A percentile compares a stretch with the other conserved stretches of the same genome.
Evolutionary conservation across 2,329 filamentous ascomycete species (phyloP).

Genomic region (Trichoderma polysporum): DNA sequence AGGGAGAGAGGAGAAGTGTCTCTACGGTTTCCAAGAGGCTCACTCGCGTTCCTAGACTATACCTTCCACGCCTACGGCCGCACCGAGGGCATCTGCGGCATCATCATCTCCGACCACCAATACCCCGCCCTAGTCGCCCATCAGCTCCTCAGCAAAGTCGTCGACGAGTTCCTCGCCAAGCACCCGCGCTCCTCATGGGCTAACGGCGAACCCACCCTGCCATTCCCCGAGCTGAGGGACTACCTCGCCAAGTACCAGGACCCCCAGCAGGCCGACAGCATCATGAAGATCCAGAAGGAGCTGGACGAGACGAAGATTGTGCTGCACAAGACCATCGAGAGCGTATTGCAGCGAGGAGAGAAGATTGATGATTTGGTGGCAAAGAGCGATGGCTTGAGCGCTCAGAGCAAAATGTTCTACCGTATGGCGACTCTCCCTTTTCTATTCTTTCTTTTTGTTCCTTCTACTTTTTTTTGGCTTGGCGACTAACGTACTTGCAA

Average conservation of each 20-base stretch:
- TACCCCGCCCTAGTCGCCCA: slow-evolving; percentile 80
- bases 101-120: slow-evolving; percentile 74
- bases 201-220: slow-evolving; percentile 51
- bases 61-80: slow-evolving; percentile 77
- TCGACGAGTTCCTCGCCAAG: slow-evolving; percentile 81
- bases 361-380: slow-evolving; percentile 93
- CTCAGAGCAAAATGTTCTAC: slow-evolving; percentile 98
- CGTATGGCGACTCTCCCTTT: slow-evolving; percentile 49
- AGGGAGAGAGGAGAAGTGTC: background rate
- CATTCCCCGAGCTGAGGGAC: slow-evolving; percentile 74
- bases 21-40: background rate
- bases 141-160: slow-evolving; percentile 78
- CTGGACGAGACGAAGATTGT: slow-evolving; percentile 97
- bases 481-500: slow-evolving; percentile 10
- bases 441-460: background rate
- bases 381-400: slow-evolving; percentile 88
- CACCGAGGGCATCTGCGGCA: slow-evolving; percentile 70
- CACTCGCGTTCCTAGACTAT: slow-evolving; percentile 48
- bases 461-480: background rate
- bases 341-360: slow-evolving; percentile 82
- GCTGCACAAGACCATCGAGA: slow-evolving; percentile 94
- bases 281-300: slow-evolving; percentile 94
- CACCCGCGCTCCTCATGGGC: slow-evolving; percentile 70
- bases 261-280: slow-evolving; percentile 83
- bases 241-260: slow-evolving; percentile 78